These are phyloP conservation scores for Cercophora scortea DNA, from an alignment of 495 filamentous ascomycete genomes.

Conservation along the genomic window DNA sequence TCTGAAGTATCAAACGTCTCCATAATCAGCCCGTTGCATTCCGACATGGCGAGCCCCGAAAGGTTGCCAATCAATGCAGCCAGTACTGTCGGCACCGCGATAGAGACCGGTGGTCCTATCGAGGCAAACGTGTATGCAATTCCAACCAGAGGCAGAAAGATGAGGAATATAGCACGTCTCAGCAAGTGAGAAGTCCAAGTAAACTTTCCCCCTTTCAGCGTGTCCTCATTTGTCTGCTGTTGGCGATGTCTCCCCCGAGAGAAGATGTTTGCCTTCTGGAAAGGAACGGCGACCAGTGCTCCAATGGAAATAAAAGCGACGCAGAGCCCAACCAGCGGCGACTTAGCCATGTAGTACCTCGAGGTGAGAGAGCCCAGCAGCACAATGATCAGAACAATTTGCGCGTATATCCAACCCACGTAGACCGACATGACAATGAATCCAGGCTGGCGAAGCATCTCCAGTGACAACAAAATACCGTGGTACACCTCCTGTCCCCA, in stretches of 20 bases:
- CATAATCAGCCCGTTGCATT: slow-evolving; percentile 72
- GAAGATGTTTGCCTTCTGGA: slow-evolving; percentile 62
- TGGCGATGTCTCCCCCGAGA: slow-evolving; percentile 46
- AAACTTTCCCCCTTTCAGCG: slow-evolving; percentile 49
- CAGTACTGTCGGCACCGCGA: slow-evolving; percentile 56
- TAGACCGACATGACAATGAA: slow-evolving; percentile 66
- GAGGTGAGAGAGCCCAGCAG: slow-evolving; percentile 61
- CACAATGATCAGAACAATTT: slow-evolving; percentile 62
- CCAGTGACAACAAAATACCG: slow-evolving; percentile 54
- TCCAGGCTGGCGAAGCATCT: slow-evolving; percentile 63
- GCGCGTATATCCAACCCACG: slow-evolving; percentile 68
- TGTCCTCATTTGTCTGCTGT: slow-evolving; percentile 46
- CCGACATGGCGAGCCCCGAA: slow-evolving; percentile 63
- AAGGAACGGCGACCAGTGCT: slow-evolving; percentile 58
- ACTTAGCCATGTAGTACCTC: slow-evolving; percentile 50
- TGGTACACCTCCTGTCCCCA: slow-evolving; percentile 69
- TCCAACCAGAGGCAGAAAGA: slow-evolving; percentile 56
- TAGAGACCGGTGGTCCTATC: slow-evolving; percentile 46
- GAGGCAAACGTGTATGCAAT: slow-evolving; percentile 58
- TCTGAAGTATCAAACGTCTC: slow-evolving; percentile 74
- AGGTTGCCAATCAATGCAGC: slow-evolving; percentile 60
- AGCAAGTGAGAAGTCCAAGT: slow-evolving; percentile 62
- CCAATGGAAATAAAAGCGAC: slow-evolving; percentile 57
- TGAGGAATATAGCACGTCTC: slow-evolving; percentile 56
- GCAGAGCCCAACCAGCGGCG: slow-evolving; percentile 55